Evolutionary conservation across 768 basidiomycete genomes (phyloP).

Genomic region (Termitomyces sp.): DNA sequence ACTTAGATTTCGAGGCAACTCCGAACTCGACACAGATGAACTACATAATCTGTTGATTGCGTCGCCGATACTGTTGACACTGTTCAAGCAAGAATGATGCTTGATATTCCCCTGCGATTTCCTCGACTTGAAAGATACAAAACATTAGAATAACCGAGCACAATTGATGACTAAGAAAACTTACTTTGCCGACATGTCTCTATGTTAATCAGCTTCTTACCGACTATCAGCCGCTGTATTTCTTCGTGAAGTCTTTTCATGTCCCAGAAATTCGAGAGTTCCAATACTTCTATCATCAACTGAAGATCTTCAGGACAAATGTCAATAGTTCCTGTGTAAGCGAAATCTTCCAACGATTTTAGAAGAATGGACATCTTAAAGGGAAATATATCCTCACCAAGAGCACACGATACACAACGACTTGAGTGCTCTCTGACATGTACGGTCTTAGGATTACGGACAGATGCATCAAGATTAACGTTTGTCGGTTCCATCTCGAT

Average conservation of each 20-base stretch:
- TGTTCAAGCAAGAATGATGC: not conserved
- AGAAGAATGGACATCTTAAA: not conserved
- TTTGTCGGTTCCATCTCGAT: slow-evolving; percentile 13
- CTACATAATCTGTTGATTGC: not conserved
- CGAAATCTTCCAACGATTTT: slow-evolving; percentile 19
- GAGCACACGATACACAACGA: slow-evolving; percentile 18
- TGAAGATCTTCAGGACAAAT: slow-evolving; percentile 1
- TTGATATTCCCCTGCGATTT: not conserved
- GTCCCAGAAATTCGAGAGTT: slow-evolving; percentile 22
- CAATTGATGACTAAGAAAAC: slow-evolving; percentile 8
- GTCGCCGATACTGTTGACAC: not conserved
- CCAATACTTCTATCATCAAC: slow-evolving; percentile 21
- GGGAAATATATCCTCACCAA: slow-evolving; percentile 18
- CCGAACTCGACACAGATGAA: not conserved
- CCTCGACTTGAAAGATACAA: not conserved
- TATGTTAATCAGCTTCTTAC: slow-evolving; percentile 21
- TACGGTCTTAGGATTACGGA: slow-evolving; percentile 8
- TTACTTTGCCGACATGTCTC: slow-evolving; percentile 10
- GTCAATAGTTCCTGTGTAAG: slow-evolving; percentile 21
- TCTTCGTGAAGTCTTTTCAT: slow-evolving; percentile 18
- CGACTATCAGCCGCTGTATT: slow-evolving; percentile 22
- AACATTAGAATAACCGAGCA: not conserved
- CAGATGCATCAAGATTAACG: slow-evolving; percentile 13
- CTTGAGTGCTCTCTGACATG: slow-evolving; percentile 11
- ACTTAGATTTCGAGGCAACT: not conserved